Conservation (phyloP, 2,329 filamentous ascomycete genomes). For the Exserohilum turcica region DNA sequence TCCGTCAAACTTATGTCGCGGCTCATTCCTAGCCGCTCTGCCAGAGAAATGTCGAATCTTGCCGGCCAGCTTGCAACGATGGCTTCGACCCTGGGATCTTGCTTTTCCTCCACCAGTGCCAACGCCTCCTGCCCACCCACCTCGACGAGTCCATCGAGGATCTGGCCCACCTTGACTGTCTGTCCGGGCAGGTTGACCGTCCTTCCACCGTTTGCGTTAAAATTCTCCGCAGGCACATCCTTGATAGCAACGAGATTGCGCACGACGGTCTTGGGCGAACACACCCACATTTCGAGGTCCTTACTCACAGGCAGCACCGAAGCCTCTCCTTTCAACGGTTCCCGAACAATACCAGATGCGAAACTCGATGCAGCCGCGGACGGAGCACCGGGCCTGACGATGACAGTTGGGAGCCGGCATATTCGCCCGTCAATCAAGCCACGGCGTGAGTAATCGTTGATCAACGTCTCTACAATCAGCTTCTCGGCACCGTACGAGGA, state of each 20-base stretch:
- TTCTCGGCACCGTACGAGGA: conserved; percentile 66
- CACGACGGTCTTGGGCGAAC: background rate
- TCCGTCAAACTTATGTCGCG: background rate
- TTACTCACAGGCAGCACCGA: background rate
- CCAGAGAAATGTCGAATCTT: background rate
- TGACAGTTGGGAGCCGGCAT: conserved; percentile 64
- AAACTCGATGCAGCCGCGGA: conserved; percentile 64
- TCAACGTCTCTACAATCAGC: conserved; percentile 61
- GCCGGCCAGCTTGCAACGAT: background rate
- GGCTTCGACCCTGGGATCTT: background rate
- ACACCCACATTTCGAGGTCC: background rate
- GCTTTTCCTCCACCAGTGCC: background rate
- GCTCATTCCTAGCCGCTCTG: background rate
- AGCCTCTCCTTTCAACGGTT: conserved; percentile 52
- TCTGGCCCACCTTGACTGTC: background rate
- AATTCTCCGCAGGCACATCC: background rate
- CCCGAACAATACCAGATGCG: conserved; percentile 65
- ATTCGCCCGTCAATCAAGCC: conserved; percentile 61
- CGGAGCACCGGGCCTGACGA: conserved; percentile 62
- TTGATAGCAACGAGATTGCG: background rate
- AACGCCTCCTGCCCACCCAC: background rate
- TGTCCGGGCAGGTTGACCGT: background rate
- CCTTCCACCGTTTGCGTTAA: background rate
- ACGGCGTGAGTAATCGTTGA: conserved; percentile 64
- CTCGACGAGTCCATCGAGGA: background rate